Evolutionary conservation across 1,284 basidiomycete genomes (phyloP).

Genomic region (Porodaedalea pini): DNA sequence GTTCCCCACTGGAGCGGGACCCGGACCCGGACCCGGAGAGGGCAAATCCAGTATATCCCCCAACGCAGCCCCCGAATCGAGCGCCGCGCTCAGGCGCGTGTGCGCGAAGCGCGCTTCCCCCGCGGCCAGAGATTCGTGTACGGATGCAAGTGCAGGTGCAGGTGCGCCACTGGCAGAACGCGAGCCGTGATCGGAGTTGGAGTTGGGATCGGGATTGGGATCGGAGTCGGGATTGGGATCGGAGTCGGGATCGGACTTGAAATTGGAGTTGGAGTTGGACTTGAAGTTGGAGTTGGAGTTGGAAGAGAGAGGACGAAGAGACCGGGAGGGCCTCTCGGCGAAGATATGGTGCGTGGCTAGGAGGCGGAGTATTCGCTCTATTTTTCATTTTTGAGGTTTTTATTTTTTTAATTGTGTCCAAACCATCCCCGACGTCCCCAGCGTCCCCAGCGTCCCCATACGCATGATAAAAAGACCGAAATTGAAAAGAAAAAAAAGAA

Average conservation of each 20-base stretch:
- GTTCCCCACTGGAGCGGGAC: too few relatives aligned
- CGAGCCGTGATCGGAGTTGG: too few relatives aligned
- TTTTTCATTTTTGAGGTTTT: too few relatives aligned
- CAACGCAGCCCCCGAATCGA: slow-evolving; percentile 29
- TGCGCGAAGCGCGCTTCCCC: slow-evolving; percentile 34
- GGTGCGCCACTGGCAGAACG: too few relatives aligned
- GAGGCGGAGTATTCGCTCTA: slow-evolving; percentile 34
- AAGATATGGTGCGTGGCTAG: slow-evolving; percentile 35
- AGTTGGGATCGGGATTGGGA: too few relatives aligned
- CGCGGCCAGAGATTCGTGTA: too few relatives aligned
- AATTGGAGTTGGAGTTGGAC: not conserved
- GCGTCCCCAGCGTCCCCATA: too few relatives aligned
- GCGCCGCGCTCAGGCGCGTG: slow-evolving; percentile 32
- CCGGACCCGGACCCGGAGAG: not conserved
- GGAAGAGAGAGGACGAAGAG: slow-evolving; percentile 10
- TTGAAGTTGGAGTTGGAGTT: too few relatives aligned
- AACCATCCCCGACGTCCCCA: too few relatives aligned
- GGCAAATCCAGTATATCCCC: slow-evolving; percentile 2
- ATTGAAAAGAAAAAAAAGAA: not conserved
- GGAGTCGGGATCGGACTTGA: not conserved
- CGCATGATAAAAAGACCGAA: not conserved
- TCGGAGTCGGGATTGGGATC: too few relatives aligned
- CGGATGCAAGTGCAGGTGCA: too few relatives aligned
- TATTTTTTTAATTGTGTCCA: too few relatives aligned
- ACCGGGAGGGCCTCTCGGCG: slow-evolving; percentile 31